phyloP scores from a whole-genome alignment of 2,329 filamentous ascomycete species.

The Fusarium guadeloupense region DNA sequence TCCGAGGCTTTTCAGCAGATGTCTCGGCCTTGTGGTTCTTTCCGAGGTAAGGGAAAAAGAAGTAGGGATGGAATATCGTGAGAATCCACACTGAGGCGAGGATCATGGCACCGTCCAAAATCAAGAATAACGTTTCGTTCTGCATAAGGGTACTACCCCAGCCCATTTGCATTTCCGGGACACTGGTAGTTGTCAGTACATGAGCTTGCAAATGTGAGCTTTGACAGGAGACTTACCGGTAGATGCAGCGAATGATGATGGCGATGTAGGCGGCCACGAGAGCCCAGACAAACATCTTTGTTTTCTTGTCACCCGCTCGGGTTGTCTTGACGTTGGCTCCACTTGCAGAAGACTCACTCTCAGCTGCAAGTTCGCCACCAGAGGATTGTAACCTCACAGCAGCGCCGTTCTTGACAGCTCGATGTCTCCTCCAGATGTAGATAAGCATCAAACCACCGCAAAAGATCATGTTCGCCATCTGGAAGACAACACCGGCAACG shows the following conservation, averaged over 20 bases:
- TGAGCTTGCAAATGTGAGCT: background rate
- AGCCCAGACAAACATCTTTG: slow-evolving; percentile 25
- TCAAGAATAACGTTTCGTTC: slow-evolving; percentile 33
- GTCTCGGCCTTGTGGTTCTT: slow-evolving; percentile 7
- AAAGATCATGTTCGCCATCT: slow-evolving; percentile 39
- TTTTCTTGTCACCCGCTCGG: slow-evolving; percentile 29
- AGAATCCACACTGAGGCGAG: slow-evolving; percentile 28
- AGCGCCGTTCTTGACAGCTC: slow-evolving; percentile 22
- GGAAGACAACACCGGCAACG: slow-evolving; percentile 37
- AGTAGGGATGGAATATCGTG: slow-evolving; percentile 30
- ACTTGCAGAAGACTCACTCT: background rate
- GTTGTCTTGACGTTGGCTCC: background rate
- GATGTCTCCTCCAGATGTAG: slow-evolving; percentile 33
- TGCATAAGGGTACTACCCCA: slow-evolving; percentile 36
- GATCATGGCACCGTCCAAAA: slow-evolving; percentile 33
- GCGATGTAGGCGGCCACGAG: slow-evolving; percentile 20
- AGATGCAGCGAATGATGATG: slow-evolving; percentile 35
- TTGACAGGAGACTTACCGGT: slow-evolving; percentile 3
- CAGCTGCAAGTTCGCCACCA: background rate
- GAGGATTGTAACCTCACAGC: slow-evolving; percentile 4
- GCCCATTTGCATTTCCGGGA: slow-evolving; percentile 36
- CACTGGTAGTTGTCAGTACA: slow-evolving; percentile 4
- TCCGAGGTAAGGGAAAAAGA: slow-evolving; percentile 25
- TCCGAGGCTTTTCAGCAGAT: slow-evolving; percentile 1
- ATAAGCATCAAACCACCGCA: slow-evolving; percentile 37